A percentile compares a stretch with the other conserved stretches of the same genome.
These are phyloP conservation scores for Ramaria sp. DNA, from an alignment of 768 basidiomycete genomes.

Conservation along the genomic window DNA sequence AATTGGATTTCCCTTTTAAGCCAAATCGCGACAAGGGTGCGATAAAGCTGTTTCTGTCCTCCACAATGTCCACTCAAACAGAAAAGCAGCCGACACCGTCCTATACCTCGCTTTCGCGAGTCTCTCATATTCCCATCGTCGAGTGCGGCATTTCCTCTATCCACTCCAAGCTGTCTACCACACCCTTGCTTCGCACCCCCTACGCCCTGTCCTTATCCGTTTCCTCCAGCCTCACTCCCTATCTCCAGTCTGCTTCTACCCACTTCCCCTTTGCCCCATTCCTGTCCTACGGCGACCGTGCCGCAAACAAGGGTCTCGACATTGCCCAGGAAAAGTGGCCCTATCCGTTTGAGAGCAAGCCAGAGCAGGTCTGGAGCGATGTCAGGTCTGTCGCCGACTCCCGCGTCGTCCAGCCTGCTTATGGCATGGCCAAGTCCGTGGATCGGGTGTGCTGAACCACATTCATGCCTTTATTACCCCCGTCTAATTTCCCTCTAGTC, in stretches of 20 bases:
- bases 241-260: background rate
- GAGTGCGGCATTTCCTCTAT: constrained; percentile 4
- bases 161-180: constrained; percentile 1
- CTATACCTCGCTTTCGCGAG: constrained; percentile 4
- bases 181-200: constrained; percentile 4
- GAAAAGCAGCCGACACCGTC: background rate
- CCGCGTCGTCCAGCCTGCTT: background rate
- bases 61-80: background rate
- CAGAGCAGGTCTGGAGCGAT: constrained; percentile 8
- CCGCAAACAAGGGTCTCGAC: constrained; percentile 5
- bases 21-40: background rate
- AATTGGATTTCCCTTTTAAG: background rate
- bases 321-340: constrained; percentile 7
- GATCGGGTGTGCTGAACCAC: background rate
- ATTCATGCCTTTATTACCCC: background rate
- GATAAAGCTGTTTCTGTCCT: background rate
- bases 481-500: background rate
- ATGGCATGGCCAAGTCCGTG: background rate
- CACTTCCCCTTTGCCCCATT: constrained; percentile 6
- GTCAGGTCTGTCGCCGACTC: constrained; percentile 4
- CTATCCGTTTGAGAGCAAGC: constrained; percentile 6
- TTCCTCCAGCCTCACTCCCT: background rate
- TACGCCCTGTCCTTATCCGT: constrained; percentile 4
- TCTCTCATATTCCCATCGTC: constrained; percentile 6
- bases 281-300: background rate